A percentile compares a stretch with the other conserved stretches of the same genome.
Evolutionary conservation across 2,329 filamentous ascomycete genomes (phyloP).

Genomic region (Cordyceps cateniannulata): DNA sequence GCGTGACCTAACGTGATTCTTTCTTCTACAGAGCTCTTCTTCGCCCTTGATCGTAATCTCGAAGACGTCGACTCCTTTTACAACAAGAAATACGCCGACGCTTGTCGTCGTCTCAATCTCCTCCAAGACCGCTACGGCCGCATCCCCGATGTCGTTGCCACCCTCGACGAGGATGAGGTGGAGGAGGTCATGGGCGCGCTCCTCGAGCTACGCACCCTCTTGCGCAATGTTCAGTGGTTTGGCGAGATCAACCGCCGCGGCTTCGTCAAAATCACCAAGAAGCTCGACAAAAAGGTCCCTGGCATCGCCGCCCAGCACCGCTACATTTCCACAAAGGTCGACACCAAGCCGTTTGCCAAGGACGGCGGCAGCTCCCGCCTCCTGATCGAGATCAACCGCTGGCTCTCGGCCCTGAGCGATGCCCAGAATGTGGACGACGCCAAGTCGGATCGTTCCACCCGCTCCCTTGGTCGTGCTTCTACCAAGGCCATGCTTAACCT

Average conservation of each 20-base stretch:
- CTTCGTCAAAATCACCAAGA: conserved; percentile 98
- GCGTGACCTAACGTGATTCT: conserved; percentile 18
- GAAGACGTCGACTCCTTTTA: conserved; percentile 96
- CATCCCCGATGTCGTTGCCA: conserved; percentile 59
- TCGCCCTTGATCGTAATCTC: conserved; percentile 90
- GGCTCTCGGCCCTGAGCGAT: conserved; percentile 78
- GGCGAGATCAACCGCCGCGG: conserved; percentile 92
- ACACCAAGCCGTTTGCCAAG: conserved; percentile 80
- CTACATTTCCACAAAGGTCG: conserved; percentile 87
- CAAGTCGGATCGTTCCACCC: conserved; percentile 65
- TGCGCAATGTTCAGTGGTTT: conserved; percentile 95
- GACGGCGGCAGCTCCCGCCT: conserved; percentile 47
- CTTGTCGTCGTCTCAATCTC: conserved; percentile 74
- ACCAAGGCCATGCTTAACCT: conserved; percentile 70
- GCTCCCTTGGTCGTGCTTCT: conserved; percentile 70
- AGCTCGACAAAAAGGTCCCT: conserved; percentile 90
- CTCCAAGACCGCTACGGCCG: conserved; percentile 83
- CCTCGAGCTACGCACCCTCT: conserved; percentile 77
- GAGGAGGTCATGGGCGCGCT: conserved; percentile 88
- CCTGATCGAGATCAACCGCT: conserved; percentile 71
- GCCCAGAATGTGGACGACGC: conserved; percentile 70
- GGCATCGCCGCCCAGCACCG: conserved; percentile 70
- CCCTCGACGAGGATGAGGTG: conserved; percentile 78
- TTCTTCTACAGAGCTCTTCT: conserved; percentile 75
- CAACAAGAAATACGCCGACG: conserved; percentile 88